Evolutionary conservation across 176 grass and related monocot species (phyloP).

Genomic region (Zea luxurians): DNA sequence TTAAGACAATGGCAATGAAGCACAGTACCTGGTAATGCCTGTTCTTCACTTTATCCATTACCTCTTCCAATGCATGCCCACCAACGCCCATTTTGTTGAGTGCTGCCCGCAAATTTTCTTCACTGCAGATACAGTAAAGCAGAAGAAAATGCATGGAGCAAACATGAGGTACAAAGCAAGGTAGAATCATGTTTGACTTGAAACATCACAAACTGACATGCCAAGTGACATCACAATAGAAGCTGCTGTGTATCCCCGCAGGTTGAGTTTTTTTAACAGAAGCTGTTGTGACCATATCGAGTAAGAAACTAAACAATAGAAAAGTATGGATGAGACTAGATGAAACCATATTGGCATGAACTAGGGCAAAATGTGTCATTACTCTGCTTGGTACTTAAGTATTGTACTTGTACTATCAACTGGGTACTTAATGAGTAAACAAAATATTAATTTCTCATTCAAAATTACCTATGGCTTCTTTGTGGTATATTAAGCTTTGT

Average conservation of each 20-base stretch:
- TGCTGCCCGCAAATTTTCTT: constrained; percentile 96
- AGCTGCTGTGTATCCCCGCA: too few species aligned
- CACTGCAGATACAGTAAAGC: constrained; percentile 46
- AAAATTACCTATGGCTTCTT: neutral
- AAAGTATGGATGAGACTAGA: neutral
- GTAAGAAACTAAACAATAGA: neutral
- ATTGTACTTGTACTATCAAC: neutral
- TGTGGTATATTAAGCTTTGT: neutral
- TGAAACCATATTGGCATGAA: neutral
- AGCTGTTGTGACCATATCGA: neutral
- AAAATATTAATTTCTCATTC: constrained; percentile 1
- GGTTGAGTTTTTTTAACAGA: too few species aligned
- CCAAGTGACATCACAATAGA: constrained; percentile 5
- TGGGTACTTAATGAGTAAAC: constrained; percentile 3
- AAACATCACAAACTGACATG: neutral
- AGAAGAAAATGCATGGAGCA: neutral
- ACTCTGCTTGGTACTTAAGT: neutral
- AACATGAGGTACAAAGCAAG: constrained; percentile 22
- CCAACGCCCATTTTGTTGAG: constrained; percentile 73
- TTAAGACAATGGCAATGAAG: constrained; percentile 11
- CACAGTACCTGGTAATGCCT: constrained; percentile 77
- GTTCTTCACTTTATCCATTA: constrained; percentile 92
- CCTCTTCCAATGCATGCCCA: constrained; percentile 65
- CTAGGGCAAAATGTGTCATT: neutral
- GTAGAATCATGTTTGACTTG: neutral